Conservation (phyloP, 257 asterid genomes). For the Salvia miltiorrhiza region DNA sequence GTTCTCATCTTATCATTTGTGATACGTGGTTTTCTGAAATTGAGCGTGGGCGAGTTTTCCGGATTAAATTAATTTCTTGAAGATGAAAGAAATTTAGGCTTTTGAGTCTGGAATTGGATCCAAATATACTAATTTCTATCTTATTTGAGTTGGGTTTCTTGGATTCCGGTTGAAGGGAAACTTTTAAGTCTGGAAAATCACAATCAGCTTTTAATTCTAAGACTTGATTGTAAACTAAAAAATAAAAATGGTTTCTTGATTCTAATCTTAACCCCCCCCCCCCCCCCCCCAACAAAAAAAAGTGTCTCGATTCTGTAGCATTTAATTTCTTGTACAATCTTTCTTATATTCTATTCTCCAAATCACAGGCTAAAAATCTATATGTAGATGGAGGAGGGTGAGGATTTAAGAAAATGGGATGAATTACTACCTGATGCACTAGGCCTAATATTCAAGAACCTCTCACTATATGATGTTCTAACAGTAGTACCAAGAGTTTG, state of each 20-base stretch:
- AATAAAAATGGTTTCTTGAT: background rate
- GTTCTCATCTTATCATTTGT: background rate
- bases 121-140: background rate
- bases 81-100: background rate
- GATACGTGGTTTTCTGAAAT: background rate
- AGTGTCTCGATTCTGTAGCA: background rate
- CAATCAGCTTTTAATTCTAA: background rate
- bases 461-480: constrained; percentile 57
- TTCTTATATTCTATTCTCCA: background rate
- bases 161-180: background rate
- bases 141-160: background rate
- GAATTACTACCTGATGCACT: constrained; percentile 84
- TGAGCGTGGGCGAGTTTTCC: background rate
- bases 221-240: background rate
- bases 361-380: background rate
- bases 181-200: background rate
- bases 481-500: constrained; percentile 80
- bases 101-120: background rate
- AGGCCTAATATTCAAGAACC: constrained; percentile 76
- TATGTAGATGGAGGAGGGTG: constrained; percentile 48
- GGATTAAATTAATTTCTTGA: constrained; percentile 3
- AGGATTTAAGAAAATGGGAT: constrained; percentile 55
- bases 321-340: background rate
- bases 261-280: no score
- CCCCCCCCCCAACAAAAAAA: no score